Base-by-base conservation (phyloP, 768 basidiomycete genomes). In the Suillus spraguei region DNA sequence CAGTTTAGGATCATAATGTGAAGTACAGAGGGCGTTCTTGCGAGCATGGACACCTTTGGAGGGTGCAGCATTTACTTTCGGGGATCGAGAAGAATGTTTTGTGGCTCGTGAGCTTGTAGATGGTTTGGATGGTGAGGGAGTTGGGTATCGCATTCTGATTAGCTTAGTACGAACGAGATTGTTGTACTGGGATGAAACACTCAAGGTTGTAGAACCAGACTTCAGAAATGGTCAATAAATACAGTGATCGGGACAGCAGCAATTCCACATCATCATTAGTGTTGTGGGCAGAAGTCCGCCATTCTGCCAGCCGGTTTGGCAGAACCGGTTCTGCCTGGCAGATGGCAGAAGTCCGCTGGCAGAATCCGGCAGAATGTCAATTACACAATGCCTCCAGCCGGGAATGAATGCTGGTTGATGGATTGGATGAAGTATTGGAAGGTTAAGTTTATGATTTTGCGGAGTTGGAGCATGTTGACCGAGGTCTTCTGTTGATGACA, bases 1-100 rank as follows among this genome's bases (percentile, higher is more conserved):
- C 35, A 13, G n/a, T 14, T 42, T 6, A 20, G 14, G 64, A 22
- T 49, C 55, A 20, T 58, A 58, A 24, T 24, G 17, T 24, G 55
- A 39, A 28, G 38, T 24, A 6, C 16, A 41, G 32, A 63, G 39
- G 17, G 47, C 33, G 13, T 39, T 59, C 56, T 68, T 68, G 61
- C 46, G 49, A n/a, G 63, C 38, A 17, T 42, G 46, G 20, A 56
- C 20, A n/a, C 35, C 44, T 39, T 63, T 73, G 4, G 63, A 69
- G 24, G 24, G n/a, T 5, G 17, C 59, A 11, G 38, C 9, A 7
- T 42, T 16, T n/a, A 22, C 14, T 32, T 59, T 68, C 50, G 35
- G 53, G 42, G 60, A n/a, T 32, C 69, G 71, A 44, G 65, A 61
- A 33, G 61, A 46, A 49, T 63, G 71, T 61, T 32, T 72, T 38